phyloP scores from a whole-genome alignment of 768 basidiomycete species.

The Mrakia frigida region DNA sequence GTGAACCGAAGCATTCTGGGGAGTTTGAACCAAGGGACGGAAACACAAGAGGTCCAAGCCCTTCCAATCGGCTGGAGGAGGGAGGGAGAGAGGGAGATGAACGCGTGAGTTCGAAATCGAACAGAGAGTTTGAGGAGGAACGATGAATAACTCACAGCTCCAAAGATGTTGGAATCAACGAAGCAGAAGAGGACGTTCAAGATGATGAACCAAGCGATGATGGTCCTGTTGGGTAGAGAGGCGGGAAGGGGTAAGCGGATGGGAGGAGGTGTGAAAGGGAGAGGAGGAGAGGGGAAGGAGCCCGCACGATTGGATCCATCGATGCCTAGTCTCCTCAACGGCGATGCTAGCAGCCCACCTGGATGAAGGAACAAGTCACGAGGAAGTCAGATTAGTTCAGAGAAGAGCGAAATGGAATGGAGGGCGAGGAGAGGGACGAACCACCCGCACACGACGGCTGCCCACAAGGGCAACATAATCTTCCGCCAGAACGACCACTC shows the following conservation, averaged over 20 bases:
- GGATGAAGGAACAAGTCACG: not conserved
- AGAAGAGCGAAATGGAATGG: not conserved
- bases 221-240: conserved; percentile 47
- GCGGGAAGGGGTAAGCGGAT: conserved; percentile 38
- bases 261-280: not conserved
- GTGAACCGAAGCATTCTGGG: conserved; percentile 53
- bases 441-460: conserved; percentile 24
- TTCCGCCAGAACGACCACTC: conserved; percentile 24
- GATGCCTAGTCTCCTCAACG: conserved; percentile 19
- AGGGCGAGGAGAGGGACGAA: not conserved
- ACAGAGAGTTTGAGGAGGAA: no score
- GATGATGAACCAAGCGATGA: conserved; percentile 79
- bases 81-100: conserved; percentile 77
- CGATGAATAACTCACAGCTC: not conserved
- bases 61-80: conserved; percentile 66
- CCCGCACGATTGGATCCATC: not conserved
- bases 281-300: not conserved
- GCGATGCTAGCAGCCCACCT: conserved; percentile 26
- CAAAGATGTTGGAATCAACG: conserved; percentile 38
- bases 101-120: no score
- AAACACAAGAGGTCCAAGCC: conserved; percentile 59
- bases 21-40: conserved; percentile 62
- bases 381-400: not conserved
- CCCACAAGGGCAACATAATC: conserved; percentile 19
- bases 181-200: conserved; percentile 41